phyloP scores from a whole-genome alignment of 2,329 filamentous ascomycete genomes.

The Tricladium varicosporioides region DNA sequence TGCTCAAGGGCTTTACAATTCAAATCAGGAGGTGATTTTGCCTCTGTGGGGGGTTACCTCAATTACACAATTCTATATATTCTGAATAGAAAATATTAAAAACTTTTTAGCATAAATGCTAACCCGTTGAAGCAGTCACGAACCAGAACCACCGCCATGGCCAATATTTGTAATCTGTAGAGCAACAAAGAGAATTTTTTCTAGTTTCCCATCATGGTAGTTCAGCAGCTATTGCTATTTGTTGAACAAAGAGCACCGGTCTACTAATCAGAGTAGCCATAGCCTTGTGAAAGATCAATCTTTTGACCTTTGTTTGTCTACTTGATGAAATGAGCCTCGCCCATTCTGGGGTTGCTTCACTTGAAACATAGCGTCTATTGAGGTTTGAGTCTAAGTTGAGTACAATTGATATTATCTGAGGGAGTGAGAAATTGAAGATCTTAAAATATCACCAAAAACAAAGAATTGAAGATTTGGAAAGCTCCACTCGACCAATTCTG shows the following conservation, averaged over 20 bases:
- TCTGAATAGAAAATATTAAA: not conserved
- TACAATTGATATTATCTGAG: no score
- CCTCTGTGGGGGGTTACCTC: not conserved
- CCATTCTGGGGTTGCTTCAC: no score
- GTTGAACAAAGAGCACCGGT: not conserved
- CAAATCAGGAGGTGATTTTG: not conserved
- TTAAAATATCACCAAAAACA: no score
- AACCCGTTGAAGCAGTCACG: not conserved
- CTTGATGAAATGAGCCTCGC: not conserved
- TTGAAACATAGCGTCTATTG: no score
- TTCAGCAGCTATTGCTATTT: not conserved
- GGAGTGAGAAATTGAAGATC: no score
- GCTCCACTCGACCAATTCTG: not conserved
- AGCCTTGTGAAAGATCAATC: not conserved
- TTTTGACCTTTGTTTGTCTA: not conserved
- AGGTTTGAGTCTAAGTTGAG: no score
- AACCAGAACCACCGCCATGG: not conserved
- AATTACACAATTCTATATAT: not conserved
- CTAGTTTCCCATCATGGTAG: not conserved
- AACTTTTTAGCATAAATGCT: not conserved
- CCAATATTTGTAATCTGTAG: not conserved
- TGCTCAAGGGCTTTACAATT: not conserved
- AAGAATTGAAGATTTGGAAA: no score
- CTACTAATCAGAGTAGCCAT: not conserved
- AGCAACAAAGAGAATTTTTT: not conserved